Evolutionary conservation across 2,329 filamentous ascomycete genomes (phyloP), one percentile per base, ranked within the genome.

Genomic region (Bipolaris gigantea): DNA sequence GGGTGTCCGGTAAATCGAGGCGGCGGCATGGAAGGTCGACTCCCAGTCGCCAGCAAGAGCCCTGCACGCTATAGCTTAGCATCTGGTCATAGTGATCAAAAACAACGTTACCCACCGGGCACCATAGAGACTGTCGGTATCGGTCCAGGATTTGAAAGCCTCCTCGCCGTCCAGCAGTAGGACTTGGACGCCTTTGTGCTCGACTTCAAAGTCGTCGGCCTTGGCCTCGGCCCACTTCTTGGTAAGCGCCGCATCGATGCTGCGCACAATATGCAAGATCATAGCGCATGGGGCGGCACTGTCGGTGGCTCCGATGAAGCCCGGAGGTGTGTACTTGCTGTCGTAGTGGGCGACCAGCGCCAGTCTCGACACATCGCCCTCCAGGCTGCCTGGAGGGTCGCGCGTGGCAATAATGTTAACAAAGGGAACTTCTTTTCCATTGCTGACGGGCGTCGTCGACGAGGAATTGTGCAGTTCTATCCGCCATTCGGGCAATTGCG

Each of bases 261-360:
- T 90, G 63, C 88, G 82, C 59, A 92, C 90, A 11, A 89, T 85
- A 71, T 97, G 90, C 83, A 99, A 81, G 48, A 99, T 81, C 82
- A 99, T 92, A 0, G 94, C 94, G 74, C 93, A 97, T 15, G 94
- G 92, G 16, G 90, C 94, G 1, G 94, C 94, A 66, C 92, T 97
- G 70, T 99, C 94, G 11, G 85, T 94, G 0, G 93, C 94, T 0
- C 94, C 94, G 58, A 99, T 90, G 73, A 99, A 99, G 1, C 91
- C 93, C 54, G 86, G 78, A 0, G 93, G 94, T 27, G 81, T 81
- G 58, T 89, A 81, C 75, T 96, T 89, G 73, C 88, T 94, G 70
- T 99, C 94, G 73, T 96, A 97, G 73, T 99, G 94, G 21, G 94
- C 94, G 13, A 93, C 94, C 56, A 99, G 80, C 5, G 91, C 92